Base-by-base conservation (phyloP, 257 asterid species). In the Prunella vulgaris region DNA sequence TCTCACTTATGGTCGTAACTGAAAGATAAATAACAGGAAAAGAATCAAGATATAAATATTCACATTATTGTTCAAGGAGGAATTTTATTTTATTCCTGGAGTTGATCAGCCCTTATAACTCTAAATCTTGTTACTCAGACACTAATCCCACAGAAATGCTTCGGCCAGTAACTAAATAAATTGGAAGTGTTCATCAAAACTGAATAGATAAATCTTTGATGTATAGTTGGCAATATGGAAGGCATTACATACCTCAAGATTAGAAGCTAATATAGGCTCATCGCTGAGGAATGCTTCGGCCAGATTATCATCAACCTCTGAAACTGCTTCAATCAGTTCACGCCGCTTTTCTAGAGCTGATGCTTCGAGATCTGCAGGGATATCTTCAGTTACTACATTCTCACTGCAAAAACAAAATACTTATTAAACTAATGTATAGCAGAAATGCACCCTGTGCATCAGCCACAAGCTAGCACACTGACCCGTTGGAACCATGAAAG, bases 271-370 rank as follows among this genome's bases (percentile, higher is more conserved):
- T 84, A 94, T 89, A 80, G 97, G 96, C 57, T 94, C 97, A 74
- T 94, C 99, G 27, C 84, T 87, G 40, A 94, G 92, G 80, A 91
- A 94, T 63, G 83, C 74, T 79, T 89, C 99, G 0, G 99, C 99
- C 74, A 94, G 95, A 69, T 79, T 61, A 76, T 94, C 99, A 81
- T 94, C 97, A 80, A 94, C 97, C 87, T 94, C 99, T 20, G 97
- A 94, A 61, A 91, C 97, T 17, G 66, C 73, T 84, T 94, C 99
- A 80, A 94, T 72, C 59, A 94, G 84, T 66, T 94, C 97, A 62
- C 87, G 96, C n/a, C 97, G 89, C 78, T 91, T 94, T 74, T 91
- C 96, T 61, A 78, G 75, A 73, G 89, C 93, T 59, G 74, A 32
- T 57, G 79, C 89, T 83, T 85, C 86, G 72, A 89, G 66, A 81